These are phyloP conservation scores for Penicillium sp. DNA, from an alignment of 2,329 filamentous ascomycete species.

Conservation along the genomic window DNA sequence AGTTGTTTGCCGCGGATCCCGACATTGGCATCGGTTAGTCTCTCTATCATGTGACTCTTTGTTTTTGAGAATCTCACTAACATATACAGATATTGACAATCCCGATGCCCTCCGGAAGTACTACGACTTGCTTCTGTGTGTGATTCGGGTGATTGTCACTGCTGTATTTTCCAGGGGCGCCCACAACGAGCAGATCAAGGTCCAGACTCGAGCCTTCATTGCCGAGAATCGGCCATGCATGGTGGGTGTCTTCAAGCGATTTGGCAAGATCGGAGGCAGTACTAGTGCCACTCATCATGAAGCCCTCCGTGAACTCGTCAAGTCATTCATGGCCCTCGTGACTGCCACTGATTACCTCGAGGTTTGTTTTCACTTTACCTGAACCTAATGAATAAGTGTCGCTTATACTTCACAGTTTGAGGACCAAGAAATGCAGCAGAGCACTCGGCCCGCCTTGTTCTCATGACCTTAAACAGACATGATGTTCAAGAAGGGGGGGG, in stretches of 20 bases:
- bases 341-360: conserved; percentile 81
- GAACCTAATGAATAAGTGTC: background rate
- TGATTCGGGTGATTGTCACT: conserved; percentile 79
- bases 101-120: conserved; percentile 73
- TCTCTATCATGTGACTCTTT: background rate
- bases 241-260: conserved; percentile 85
- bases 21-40: conserved; percentile 75
- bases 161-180: conserved; percentile 78
- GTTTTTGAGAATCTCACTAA: conserved; percentile 16
- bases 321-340: conserved; percentile 82
- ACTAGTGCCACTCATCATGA: conserved; percentile 55
- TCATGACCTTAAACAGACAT: conserved; percentile 27
- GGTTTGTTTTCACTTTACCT: conserved; percentile 55
- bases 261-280: conserved; percentile 70
- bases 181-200: conserved; percentile 71
- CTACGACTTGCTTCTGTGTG: conserved; percentile 77
- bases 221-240: conserved; percentile 80
- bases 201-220: conserved; percentile 78
- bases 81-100: conserved; percentile 61
- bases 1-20: conserved; percentile 86
- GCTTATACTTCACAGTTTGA: conserved; percentile 42
- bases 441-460: conserved; percentile 33
- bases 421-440: conserved; percentile 40
- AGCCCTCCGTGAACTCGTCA: conserved; percentile 74
- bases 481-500: no score